phyloP scores from a whole-genome alignment of 176 grass and related monocot genomes.

The Olyra latifolia region DNA sequence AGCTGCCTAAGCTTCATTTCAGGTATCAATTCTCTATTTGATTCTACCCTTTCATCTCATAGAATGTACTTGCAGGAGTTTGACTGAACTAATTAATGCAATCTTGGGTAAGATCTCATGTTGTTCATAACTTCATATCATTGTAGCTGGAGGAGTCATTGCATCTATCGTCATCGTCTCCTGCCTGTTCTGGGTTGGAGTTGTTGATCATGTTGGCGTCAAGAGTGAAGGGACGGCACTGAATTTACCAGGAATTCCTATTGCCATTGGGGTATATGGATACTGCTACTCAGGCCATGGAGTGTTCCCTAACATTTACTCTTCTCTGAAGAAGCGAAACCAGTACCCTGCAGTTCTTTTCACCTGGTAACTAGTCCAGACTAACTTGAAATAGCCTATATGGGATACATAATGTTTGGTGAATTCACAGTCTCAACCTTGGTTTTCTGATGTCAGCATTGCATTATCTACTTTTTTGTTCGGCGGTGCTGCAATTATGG shows the following conservation, averaged over 20 bases:
- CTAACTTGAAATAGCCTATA: neutral
- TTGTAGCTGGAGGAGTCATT: neutral
- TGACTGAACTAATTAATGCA: neutral
- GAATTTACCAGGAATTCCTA: slow-evolving; percentile 58
- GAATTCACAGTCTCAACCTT: neutral
- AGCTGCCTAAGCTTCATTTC: slow-evolving; percentile 71
- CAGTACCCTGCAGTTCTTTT: slow-evolving; percentile 52
- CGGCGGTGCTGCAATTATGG: slow-evolving; percentile 53
- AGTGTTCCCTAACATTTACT: too few relatives aligned
- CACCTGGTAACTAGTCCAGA: slow-evolving; percentile 37
- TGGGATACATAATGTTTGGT: neutral
- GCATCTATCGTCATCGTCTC: slow-evolving; percentile 16
- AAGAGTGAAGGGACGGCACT: slow-evolving; percentile 39
- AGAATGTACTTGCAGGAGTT: neutral
- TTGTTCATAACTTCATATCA: neutral
- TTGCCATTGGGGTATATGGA: slow-evolving; percentile 23
- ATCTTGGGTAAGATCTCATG: neutral
- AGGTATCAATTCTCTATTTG: slow-evolving; percentile 19
- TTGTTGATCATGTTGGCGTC: slow-evolving; percentile 60
- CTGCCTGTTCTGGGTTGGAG: slow-evolving; percentile 67
- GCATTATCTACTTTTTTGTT: slow-evolving; percentile 52
- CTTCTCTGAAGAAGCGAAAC: slow-evolving; percentile 38
- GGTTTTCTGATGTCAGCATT: slow-evolving; percentile 40
- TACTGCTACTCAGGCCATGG: too few relatives aligned
- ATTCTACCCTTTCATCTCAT: neutral